Evolutionary conservation across 2,329 filamentous ascomycete species (phyloP).

Genomic region (Myrmaecium sp.): DNA sequence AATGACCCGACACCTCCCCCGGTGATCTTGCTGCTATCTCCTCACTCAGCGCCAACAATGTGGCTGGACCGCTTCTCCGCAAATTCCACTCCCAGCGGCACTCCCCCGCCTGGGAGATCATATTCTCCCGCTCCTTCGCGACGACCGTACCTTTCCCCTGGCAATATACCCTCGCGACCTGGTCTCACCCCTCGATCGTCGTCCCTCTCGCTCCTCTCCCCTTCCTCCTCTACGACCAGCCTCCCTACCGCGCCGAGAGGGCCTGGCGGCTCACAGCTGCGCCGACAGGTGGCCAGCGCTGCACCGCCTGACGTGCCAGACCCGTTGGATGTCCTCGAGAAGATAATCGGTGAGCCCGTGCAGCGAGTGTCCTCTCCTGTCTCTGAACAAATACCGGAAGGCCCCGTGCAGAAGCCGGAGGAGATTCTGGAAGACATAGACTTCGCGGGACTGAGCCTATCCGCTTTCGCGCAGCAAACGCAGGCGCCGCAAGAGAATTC

Average conservation of each 20-base stretch:
- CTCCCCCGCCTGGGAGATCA: conserved; percentile 44
- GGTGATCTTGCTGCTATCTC: too few species aligned
- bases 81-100: conserved; percentile 47
- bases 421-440: conserved; percentile 50
- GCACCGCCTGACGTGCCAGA: conserved; percentile 43
- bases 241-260: conserved; percentile 48
- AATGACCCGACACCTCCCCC: too few species aligned
- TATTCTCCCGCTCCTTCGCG: conserved; percentile 57
- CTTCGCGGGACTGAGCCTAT: conserved; percentile 61
- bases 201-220: conserved; percentile 55
- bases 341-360: conserved; percentile 33
- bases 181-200: conserved; percentile 56
- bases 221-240: conserved; percentile 62
- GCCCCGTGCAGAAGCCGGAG: conserved; percentile 25
- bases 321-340: conserved; percentile 52
- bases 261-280: conserved; percentile 51
- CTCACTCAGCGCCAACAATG: too few species aligned
- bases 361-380: conserved; percentile 8
- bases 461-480: conserved; percentile 42
- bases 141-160: conserved; percentile 49
- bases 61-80: conserved; percentile 80
- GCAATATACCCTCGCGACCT: conserved; percentile 50
- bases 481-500: conserved; percentile 14
- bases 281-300: conserved; percentile 34
- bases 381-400: too few species aligned